Conservation (phyloP, 1,284 basidiomycete species). For the Cryptococcus deneoformans region DNA sequence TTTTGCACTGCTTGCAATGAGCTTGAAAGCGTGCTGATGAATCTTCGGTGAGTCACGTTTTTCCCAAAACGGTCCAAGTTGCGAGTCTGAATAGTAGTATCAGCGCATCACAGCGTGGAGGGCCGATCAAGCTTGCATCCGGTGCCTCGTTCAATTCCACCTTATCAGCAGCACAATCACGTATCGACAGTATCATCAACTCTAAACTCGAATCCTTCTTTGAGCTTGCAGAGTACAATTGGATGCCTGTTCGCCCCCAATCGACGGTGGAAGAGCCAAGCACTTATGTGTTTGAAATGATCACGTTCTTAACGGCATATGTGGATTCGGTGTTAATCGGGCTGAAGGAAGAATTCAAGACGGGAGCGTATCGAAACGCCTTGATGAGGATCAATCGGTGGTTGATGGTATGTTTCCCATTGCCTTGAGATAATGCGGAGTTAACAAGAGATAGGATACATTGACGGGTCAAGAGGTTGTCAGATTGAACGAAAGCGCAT, state of each 20-base stretch:
- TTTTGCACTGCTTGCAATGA: slow-evolving; percentile 84
- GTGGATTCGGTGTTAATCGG: slow-evolving; percentile 90
- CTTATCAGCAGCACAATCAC: slow-evolving; percentile 65
- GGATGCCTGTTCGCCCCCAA: slow-evolving; percentile 61
- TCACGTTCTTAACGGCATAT: slow-evolving; percentile 94
- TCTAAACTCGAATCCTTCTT: slow-evolving; percentile 98
- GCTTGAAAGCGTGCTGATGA: slow-evolving; percentile 81
- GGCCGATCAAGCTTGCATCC: slow-evolving; percentile 56
- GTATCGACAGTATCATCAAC: slow-evolving; percentile 78
- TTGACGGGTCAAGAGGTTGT: slow-evolving; percentile 57
- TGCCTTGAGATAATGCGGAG: background rate
- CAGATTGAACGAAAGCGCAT: slow-evolving; percentile 81
- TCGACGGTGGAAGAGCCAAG: slow-evolving; percentile 67
- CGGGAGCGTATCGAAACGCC: slow-evolving; percentile 81
- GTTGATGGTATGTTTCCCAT: slow-evolving; percentile 60
- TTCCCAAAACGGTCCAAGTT: background rate
- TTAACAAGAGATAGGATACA: slow-evolving; percentile 24
- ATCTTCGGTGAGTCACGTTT: slow-evolving; percentile 55
- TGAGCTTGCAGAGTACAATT: slow-evolving; percentile 90
- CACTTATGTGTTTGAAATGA: slow-evolving; percentile 86
- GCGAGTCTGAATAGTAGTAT: background rate
- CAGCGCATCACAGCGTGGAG: slow-evolving; percentile 78
- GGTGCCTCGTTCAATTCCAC: slow-evolving; percentile 61
- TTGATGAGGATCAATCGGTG: slow-evolving; percentile 80
- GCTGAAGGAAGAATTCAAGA: slow-evolving; percentile 69